Conservation (phyloP, 75 land plant genomes). For the Isoetes taiwanensis region DNA sequence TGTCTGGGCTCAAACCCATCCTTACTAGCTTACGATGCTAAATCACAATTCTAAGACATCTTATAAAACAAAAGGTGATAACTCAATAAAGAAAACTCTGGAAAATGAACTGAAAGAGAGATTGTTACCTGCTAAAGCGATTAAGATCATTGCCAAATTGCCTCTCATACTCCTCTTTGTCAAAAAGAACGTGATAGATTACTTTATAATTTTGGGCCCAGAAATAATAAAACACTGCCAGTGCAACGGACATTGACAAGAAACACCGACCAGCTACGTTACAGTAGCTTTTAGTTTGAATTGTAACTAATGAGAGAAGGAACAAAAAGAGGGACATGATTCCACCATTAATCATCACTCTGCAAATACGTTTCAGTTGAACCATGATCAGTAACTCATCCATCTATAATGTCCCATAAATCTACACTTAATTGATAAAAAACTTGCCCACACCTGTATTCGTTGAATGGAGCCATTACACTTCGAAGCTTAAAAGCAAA, state of each 20-base stretch:
- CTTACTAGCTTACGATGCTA: too few species aligned
- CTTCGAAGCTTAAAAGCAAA: too few species aligned
- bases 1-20: too few species aligned
- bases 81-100: too few species aligned
- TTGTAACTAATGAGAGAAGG: slow-evolving; percentile 21
- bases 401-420: not conserved
- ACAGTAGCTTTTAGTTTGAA: slow-evolving; percentile 8
- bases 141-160: too few species aligned
- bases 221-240: slow-evolving; percentile 35
- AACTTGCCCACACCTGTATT: not conserved
- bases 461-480: too few species aligned
- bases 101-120: too few species aligned
- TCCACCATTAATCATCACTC: too few species aligned
- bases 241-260: slow-evolving; percentile 17
- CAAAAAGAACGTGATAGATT: slow-evolving; percentile 15
- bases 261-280: slow-evolving; percentile 24
- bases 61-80: too few species aligned
- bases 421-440: not conserved
- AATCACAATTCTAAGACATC: too few species aligned
- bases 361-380: not conserved
- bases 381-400: not conserved
- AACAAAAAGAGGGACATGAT: too few species aligned
- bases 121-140: too few species aligned
- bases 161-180: slow-evolving; percentile 15
- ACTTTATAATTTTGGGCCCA: slow-evolving; percentile 33